These are phyloP conservation scores for Schwanniomyces etchellsii DNA, from an alignment of 1,139 yeast genomes.

Conservation along the genomic window DNA sequence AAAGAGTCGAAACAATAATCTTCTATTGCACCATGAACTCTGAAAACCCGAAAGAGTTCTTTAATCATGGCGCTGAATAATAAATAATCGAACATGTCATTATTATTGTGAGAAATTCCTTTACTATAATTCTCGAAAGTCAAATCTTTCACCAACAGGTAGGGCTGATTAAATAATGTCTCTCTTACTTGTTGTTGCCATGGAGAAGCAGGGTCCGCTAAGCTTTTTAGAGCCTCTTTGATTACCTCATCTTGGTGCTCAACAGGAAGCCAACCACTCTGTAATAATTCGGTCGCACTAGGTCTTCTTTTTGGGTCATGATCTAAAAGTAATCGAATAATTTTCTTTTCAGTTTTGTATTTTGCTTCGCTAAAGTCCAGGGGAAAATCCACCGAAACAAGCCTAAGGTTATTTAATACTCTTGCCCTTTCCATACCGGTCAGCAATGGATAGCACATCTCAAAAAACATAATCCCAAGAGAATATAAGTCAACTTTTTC, in stretches of 20 bases:
- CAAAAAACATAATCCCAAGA: conserved; percentile 88
- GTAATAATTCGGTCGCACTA: conserved; percentile 65
- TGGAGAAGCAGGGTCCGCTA: conserved; percentile 87
- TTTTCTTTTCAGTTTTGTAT: conserved; percentile 53
- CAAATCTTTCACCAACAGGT: conserved; percentile 74
- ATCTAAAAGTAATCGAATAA: conserved; percentile 60
- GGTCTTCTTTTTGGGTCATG: conserved; percentile 81
- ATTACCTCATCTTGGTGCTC: conserved; percentile 87
- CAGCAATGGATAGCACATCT: conserved; percentile 76
- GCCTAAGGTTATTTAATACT: conserved; percentile 59
- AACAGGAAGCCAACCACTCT: conserved; percentile 80
- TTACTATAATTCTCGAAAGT: conserved; percentile 55
- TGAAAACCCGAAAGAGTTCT: conserved; percentile 56
- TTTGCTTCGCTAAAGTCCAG: conserved; percentile 49
- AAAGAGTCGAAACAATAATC: conserved; percentile 47
- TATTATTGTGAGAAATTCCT: conserved; percentile 16
- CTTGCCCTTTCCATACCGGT: conserved; percentile 92
- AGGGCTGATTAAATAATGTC: conserved; percentile 77
- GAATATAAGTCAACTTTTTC: conserved; percentile 96
- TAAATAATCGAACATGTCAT: conserved; percentile 33
- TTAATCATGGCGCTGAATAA: conserved; percentile 47
- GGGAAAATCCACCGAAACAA: conserved; percentile 60
- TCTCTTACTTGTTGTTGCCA: conserved; percentile 92
- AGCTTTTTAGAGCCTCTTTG: conserved; percentile 77
- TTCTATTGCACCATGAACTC: conserved; percentile 82